A percentile compares a stretch with the other conserved stretches of the same genome.
Conservation (phyloP, 2,329 filamentous ascomycete genomes). For the Penicillium sp. region DNA sequence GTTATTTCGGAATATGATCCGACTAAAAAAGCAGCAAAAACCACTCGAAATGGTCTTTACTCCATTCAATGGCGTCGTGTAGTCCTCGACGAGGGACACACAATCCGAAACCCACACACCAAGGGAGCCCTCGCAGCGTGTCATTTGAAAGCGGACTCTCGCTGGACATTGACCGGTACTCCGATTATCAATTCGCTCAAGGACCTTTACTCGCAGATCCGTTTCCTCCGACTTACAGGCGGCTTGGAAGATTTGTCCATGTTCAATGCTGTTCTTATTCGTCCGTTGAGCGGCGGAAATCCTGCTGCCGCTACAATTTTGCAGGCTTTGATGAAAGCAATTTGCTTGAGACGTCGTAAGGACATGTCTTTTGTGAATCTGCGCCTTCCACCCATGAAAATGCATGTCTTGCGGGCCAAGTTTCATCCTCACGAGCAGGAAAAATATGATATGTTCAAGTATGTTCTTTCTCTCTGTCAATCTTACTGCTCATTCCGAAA, state of each 20-base stretch:
- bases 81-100: slow-evolving; percentile 80
- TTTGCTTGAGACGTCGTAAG: slow-evolving; percentile 78
- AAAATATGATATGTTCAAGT: slow-evolving; percentile 72
- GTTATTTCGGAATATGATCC: slow-evolving; percentile 62
- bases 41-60: slow-evolving; percentile 48
- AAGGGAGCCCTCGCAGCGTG: slow-evolving; percentile 68
- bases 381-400: slow-evolving; percentile 70
- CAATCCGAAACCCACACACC: slow-evolving; percentile 71
- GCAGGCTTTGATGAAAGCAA: slow-evolving; percentile 71
- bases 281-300: slow-evolving; percentile 60
- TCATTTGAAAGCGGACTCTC: slow-evolving; percentile 63
- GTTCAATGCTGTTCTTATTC: slow-evolving; percentile 68
- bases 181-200: slow-evolving; percentile 79
- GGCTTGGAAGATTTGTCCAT: slow-evolving; percentile 69
- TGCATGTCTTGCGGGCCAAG: slow-evolving; percentile 70
- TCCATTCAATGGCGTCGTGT: slow-evolving; percentile 71
- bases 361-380: slow-evolving; percentile 86
- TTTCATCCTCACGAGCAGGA: slow-evolving; percentile 70
- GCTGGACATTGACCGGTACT: slow-evolving; percentile 77
- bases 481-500: slow-evolving; percentile 20
- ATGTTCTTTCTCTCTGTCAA: slow-evolving; percentile 33
- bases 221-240: slow-evolving; percentile 71
- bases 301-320: slow-evolving; percentile 60
- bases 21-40: slow-evolving; percentile 35
- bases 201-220: slow-evolving; percentile 75